Evolutionary conservation across 2,329 filamentous ascomycete species (phyloP), one percentile per base, ranked within the genome.

Genomic region (Talaromyces sp.): DNA sequence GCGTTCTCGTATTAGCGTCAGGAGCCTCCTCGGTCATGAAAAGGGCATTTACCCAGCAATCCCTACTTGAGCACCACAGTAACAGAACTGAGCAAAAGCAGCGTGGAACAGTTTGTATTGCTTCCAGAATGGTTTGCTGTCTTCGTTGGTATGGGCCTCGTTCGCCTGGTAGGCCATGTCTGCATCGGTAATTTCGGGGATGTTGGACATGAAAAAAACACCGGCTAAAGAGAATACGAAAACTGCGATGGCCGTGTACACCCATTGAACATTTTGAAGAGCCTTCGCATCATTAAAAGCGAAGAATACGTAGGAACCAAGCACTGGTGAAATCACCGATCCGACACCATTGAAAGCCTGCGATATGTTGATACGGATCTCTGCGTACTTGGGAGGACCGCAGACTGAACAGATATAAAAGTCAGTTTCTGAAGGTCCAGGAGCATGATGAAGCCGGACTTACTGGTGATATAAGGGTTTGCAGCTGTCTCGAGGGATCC

Each of bases 261-360:
- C 88, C 86, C 88, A 93, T 76, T 93, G 89, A 1, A 93, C 90
- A 64, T 88, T 87, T 68, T 83, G 82, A 3, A 95, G 82, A 1
- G 85, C 85, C 35, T 78, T 75, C 10, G 84, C 80, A 62, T 86
- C 83, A 64, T 83, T 81, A 57, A 86, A 84, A 9, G 84, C 85
- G 79, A 93, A 93, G 78, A 93, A 90, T 64, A 90, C 89, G 66
- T 89, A 88, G 1, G 88, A 89, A 50, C 89, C 90, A 9, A 93
- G 81, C 0, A 92, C 85, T 1, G 90, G 90, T 0, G 89, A 90
- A 25, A 94, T 76, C 10, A 94, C 87, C 9, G 89, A 89, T 41
- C 90, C 90, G 57, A 92, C 86, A 62, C 89, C 90, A 72, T 93
- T 90, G 78, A 93, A 89, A 62, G 89, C 89, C 75, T 93, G 91